These are phyloP conservation scores for Ganoderma resinaceum DNA, from an alignment of 1,284 basidiomycete genomes.

Conservation along the genomic window DNA sequence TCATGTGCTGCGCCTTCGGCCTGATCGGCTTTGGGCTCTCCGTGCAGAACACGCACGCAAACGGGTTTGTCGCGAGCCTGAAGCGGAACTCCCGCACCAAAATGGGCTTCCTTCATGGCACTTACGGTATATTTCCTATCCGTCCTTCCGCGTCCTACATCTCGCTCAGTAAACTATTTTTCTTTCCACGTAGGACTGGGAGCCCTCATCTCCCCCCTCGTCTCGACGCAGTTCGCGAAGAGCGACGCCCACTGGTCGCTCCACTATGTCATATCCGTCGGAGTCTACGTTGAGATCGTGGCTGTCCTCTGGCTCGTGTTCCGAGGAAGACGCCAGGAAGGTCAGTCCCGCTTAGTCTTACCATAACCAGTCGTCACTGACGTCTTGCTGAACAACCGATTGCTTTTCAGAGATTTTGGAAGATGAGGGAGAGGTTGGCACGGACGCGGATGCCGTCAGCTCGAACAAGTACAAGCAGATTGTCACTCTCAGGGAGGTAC, in stretches of 20 bases:
- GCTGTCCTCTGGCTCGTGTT: background rate
- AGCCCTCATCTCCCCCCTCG: background rate
- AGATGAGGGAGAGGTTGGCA: background rate
- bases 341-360: too few species aligned
- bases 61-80: conserved; percentile 59
- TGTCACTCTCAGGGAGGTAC: conserved; percentile 56
- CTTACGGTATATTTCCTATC: too few species aligned
- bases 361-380: too few species aligned
- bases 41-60: conserved; percentile 60
- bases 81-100: conserved; percentile 51
- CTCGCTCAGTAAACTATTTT: too few species aligned
- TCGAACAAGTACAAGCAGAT: conserved; percentile 59
- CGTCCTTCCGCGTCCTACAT: too few species aligned
- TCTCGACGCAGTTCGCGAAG: background rate
- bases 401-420: conserved; percentile 1
- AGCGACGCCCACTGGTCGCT: conserved; percentile 2
- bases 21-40: conserved; percentile 68
- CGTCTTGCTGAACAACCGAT: too few species aligned
- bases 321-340: background rate
- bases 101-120: conserved; percentile 63
- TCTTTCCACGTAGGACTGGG: background rate
- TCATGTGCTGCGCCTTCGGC: conserved; percentile 65
- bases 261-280: background rate
- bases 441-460: conserved; percentile 44
- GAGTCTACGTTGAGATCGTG: background rate